Base-by-base conservation (phyloP, 2,329 filamentous ascomycete species). In the Hypomyces perniciosus region DNA sequence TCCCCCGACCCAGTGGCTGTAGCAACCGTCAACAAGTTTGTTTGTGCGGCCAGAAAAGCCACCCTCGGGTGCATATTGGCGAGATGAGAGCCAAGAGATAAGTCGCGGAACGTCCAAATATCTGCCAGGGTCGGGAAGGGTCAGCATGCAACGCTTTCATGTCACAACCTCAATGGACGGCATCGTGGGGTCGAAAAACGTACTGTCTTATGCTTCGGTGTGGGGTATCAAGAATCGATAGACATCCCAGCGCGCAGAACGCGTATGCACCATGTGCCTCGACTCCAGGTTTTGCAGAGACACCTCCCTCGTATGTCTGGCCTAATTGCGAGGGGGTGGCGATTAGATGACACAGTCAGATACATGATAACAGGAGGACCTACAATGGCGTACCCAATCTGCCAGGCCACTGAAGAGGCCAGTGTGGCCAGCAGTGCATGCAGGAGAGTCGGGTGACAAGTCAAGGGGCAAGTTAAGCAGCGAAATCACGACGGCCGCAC, bases 251-350 rank as follows among this genome's bases (percentile, higher is more conserved):
- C 50, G 88, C 91, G 70, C 92, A 96, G 70, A 97, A 97, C 28
- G 92, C 89, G 72, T 97, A 99, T 57, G 90, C 93, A 54, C 93
- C 93, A 71, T 99, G 93, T 49, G 92, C 93, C 76, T 99, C 93
- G 56, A 86, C 84, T 53, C 85, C 86, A 47, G 91, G 93, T 56
- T 86, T 85, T 50, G 83, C 86, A 57, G 88, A 91, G 59, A 99
- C 90, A 44, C 93, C 93, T 57, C 93, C 93, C 73, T 99, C 93
- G 68, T 86, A 96, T 8, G 89, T 95, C 77, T 97, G 92, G 66
- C 88, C 86, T 90, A 37, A 49, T 54, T 50, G 26, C 6, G n/a
- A 37, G 34, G n/a, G 20, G 46, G 30, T 12, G 29, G 40, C 41
- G 13, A 45, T 54, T 41, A 54, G 52, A 52, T 34, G n/a, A 30